Conservation (phyloP, 1,139 yeast species). For the Groenewaldozyma auringiensis region DNA sequence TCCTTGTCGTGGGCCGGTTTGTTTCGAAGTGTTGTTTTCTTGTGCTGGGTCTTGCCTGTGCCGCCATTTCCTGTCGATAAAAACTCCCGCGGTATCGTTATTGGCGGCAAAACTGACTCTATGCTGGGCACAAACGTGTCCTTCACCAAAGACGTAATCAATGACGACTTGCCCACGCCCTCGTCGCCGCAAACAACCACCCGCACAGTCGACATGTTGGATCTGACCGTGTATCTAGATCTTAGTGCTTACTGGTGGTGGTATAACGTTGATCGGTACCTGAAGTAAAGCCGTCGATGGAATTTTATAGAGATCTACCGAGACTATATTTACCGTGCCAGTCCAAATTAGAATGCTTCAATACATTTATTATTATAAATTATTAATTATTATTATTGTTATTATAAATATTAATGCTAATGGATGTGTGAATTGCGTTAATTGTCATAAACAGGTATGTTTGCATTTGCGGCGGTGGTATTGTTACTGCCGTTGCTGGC, state of each 20-base stretch:
- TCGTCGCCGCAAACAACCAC: conserved; percentile 97
- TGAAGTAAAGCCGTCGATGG: too few species aligned
- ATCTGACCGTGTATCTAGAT: too few species aligned
- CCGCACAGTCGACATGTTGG: conserved; percentile 36
- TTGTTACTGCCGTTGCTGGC: conserved; percentile 3
- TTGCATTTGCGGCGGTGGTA: too few species aligned
- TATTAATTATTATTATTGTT: not conserved
- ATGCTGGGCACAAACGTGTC: conserved; percentile 69
- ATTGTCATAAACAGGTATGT: not conserved
- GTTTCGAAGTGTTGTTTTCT: not conserved
- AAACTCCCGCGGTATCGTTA: conserved; percentile 66
- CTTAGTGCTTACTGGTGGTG: too few species aligned
- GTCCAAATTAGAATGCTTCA: too few species aligned
- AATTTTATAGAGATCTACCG: too few species aligned
- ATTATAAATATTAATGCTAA: too few species aligned
- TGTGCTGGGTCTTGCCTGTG: not conserved
- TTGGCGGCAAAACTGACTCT: conserved; percentile 72
- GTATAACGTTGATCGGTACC: too few species aligned
- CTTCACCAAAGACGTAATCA: conserved; percentile 72
- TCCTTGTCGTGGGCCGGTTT: not conserved
- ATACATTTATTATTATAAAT: too few species aligned
- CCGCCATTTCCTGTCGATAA: conserved; percentile 28
- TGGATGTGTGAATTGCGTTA: not conserved
- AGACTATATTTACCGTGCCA: too few species aligned
- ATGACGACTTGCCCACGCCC: conserved; percentile 42